These are phyloP conservation scores for Sclerospora graminicola DNA, from an alignment of 352 stramenopile species.

Conservation along the genomic window DNA sequence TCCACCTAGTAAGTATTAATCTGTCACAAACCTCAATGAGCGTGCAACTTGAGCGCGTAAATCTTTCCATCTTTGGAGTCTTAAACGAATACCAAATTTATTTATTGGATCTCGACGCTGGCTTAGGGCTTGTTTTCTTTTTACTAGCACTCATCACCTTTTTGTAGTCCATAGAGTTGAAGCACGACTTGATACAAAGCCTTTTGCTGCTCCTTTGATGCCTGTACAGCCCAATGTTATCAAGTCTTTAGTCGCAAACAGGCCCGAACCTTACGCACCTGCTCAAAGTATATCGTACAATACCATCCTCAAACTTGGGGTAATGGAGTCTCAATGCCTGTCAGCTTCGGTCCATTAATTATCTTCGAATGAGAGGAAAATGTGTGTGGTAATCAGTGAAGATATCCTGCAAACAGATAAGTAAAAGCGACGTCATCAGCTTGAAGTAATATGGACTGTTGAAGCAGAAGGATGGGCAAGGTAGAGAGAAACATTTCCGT, in stretches of 20 bases:
- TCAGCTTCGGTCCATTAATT: too few relatives aligned
- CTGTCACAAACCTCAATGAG: constrained; percentile 31
- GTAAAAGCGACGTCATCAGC: too few relatives aligned
- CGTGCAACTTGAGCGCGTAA: constrained; percentile 67
- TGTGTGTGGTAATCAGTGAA: constrained; percentile 24
- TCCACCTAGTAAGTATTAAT: too few relatives aligned
- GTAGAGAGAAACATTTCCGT: too few relatives aligned
- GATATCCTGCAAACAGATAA: constrained; percentile 24
- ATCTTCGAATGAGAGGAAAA: constrained; percentile 28
- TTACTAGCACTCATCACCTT: constrained; percentile 64
- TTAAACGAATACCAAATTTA: constrained; percentile 22
- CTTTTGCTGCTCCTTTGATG: constrained; percentile 33
- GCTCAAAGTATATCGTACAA: constrained; percentile 41
- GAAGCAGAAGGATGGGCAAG: too few relatives aligned
- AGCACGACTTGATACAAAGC: constrained; percentile 34
- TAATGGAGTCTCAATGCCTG: constrained; percentile 43
- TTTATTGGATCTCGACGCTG: too few relatives aligned
- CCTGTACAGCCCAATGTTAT: constrained; percentile 15
- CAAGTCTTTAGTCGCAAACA: too few relatives aligned
- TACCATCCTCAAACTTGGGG: constrained; percentile 51
- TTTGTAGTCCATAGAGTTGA: constrained; percentile 50
- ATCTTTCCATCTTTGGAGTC: constrained; percentile 71
- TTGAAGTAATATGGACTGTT: too few relatives aligned
- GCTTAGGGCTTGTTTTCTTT: too few relatives aligned
- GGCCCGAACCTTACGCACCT: constrained; percentile 15